A percentile compares a stretch with the other conserved stretches of the same genome.
These are phyloP conservation scores for Lizonia empirigonia DNA, from an alignment of 2,329 filamentous ascomycete genomes.

Conservation along the genomic window DNA sequence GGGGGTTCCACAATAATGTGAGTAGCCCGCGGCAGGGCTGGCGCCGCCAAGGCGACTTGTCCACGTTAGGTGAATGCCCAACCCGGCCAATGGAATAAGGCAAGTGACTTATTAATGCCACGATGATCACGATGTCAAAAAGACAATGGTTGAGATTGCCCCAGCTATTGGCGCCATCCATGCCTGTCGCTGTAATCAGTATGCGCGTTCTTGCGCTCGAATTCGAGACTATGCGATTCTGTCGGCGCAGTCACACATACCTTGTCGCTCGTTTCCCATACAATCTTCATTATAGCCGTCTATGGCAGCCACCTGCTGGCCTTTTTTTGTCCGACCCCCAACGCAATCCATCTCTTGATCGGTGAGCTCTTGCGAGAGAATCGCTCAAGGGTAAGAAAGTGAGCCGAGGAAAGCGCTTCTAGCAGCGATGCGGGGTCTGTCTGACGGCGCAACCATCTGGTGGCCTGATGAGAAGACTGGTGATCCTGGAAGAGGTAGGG, in stretches of 20 bases:
- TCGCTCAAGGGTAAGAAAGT: constrained; percentile 5
- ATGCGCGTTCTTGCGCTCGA: not conserved
- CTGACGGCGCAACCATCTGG: not conserved
- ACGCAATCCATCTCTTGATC: constrained; percentile 3
- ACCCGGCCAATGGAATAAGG: not conserved
- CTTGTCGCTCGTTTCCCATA: not conserved
- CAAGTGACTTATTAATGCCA: not conserved
- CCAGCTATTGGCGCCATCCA: not conserved
- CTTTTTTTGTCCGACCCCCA: not conserved
- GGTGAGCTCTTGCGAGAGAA: constrained; percentile 3
- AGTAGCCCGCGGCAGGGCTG: not conserved
- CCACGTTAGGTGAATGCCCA: not conserved
- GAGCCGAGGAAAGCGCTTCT: constrained; percentile 6
- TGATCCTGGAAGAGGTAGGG: not conserved
- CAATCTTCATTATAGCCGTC: too few species aligned
- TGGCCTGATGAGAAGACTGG: constrained; percentile 1
- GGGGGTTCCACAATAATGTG: not conserved
- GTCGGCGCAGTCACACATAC: not conserved
- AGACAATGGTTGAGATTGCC: not conserved
- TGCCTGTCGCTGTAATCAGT: not conserved
- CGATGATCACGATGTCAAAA: not conserved
- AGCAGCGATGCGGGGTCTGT: not conserved
- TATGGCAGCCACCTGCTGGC: not conserved
- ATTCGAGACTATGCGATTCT: not conserved
- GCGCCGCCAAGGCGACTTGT: not conserved